Evolutionary conservation across 805 yeast species (phyloP).

Genomic region (Wickerhamiella siamensis): DNA sequence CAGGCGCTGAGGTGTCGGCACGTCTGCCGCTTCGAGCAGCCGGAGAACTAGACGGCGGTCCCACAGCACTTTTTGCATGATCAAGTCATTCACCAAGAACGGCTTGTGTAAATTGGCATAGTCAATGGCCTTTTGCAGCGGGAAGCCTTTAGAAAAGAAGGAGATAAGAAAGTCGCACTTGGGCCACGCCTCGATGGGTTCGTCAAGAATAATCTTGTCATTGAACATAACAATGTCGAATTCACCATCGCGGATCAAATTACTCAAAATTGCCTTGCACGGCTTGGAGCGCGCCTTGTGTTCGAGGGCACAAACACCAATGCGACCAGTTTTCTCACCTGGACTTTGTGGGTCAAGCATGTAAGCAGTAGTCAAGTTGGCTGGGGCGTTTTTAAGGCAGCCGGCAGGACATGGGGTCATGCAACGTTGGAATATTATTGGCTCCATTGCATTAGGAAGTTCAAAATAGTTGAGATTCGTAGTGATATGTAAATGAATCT

Average conservation of each 20-base stretch:
- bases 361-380: no score
- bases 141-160: slow-evolving; percentile 93
- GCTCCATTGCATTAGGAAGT: no score
- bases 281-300: slow-evolving; percentile 92
- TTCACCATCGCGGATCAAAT: slow-evolving; percentile 84
- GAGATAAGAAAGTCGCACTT: slow-evolving; percentile 90
- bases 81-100: slow-evolving; percentile 71
- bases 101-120: slow-evolving; percentile 87
- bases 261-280: slow-evolving; percentile 75
- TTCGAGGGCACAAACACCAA: slow-evolving; percentile 99
- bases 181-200: slow-evolving; percentile 93
- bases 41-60: slow-evolving; percentile 80
- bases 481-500: no score
- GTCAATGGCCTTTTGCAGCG: slow-evolving; percentile 84
- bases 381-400: no score
- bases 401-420: no score
- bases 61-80: slow-evolving; percentile 92
- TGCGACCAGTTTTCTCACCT: slow-evolving; percentile 47
- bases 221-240: slow-evolving; percentile 95
- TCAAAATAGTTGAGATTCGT: no score
- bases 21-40: slow-evolving; percentile 64
- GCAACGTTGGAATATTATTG: no score
- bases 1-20: slow-evolving; percentile 77
- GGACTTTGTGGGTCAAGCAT: background rate
- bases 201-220: slow-evolving; percentile 91